Evolutionary conservation across 2,329 filamentous ascomycete species (phyloP), one percentile per base, ranked within the genome.

Genomic region (Hysterium pulicare): DNA sequence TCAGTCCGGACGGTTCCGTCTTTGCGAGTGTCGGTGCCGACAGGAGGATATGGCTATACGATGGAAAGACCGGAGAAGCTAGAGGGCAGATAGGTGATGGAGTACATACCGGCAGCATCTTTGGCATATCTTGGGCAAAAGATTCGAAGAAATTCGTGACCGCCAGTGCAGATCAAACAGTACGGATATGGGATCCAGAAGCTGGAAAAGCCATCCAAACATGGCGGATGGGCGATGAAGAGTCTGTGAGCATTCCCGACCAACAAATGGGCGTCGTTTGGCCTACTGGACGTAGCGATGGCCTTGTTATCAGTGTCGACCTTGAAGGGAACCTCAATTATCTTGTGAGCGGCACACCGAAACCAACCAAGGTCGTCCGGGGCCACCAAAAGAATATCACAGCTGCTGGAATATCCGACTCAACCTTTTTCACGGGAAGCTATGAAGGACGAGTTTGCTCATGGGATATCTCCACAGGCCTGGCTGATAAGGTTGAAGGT

Each of bases 201-300:
- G 76, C 83, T 11, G 88, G 86, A 24, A 86, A 86, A 61, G 80
- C 81, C 16, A 74, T 84, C 6, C 87, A 94, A 64, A 87, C 81
- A 20, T 98, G 93, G 93, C 80, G 80, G 50, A 79, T 97, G 63
- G 90, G 90, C 17, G 81, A 80, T 23, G 85, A 90, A 32, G 84
- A 83, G 13, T 73, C 71, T 33, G 78, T 84, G 47, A 89, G 81
- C 61, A 75, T 96, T 28, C 77, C 78, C 3, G 79, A 96, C 62
- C 93, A 98, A 67, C 93, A 98, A 64, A 88, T 97, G 23, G 93
- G 93, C 40, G 89, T 98, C 5, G 88, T 93, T 8, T 95, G 90
- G 83, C 88, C 90, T 1, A 77, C 82, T 35, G 87, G 86, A 36
- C 80, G 91, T 50, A 86, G 74, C 40, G 93, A 98, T 62, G 88